These are phyloP conservation scores for Vicia villosa DNA, from an alignment of 306 rosid species.

Conservation along the genomic window DNA sequence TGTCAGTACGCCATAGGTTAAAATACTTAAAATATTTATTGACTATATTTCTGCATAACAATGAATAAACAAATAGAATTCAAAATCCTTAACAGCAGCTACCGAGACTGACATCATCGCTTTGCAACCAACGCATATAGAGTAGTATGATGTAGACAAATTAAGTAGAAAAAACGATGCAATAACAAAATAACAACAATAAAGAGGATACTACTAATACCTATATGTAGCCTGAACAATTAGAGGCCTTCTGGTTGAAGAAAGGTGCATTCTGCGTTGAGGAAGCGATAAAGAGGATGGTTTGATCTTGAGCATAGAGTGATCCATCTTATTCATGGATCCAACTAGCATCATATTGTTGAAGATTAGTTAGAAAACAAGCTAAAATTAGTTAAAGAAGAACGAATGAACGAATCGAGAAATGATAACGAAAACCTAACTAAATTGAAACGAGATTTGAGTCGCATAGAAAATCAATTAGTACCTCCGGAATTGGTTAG, in stretches of 20 bases:
- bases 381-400: background rate
- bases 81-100: too few species aligned
- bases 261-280: conserved; percentile 42
- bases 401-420: too few species aligned
- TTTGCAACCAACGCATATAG: too few species aligned
- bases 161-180: background rate
- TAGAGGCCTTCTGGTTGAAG: conserved; percentile 53
- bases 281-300: conserved; percentile 46
- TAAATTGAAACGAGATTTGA: too few species aligned
- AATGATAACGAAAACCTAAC: too few species aligned
- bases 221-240: conserved; percentile 74
- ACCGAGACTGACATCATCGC: too few species aligned
- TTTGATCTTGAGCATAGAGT: conserved; percentile 42
- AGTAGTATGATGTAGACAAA: too few species aligned
- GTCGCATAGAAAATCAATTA: background rate
- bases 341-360: conserved; percentile 45
- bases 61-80: too few species aligned
- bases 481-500: conserved; percentile 57
- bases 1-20: too few species aligned
- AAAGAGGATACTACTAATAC: too few species aligned
- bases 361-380: conserved; percentile 8
- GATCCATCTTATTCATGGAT: conserved; percentile 43
- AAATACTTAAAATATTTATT: too few species aligned
- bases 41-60: too few species aligned
- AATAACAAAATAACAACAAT: conserved; percentile 3